Conservation (phyloP, 352 stramenopile genomes). For the Phytopythium ostracodes region DNA sequence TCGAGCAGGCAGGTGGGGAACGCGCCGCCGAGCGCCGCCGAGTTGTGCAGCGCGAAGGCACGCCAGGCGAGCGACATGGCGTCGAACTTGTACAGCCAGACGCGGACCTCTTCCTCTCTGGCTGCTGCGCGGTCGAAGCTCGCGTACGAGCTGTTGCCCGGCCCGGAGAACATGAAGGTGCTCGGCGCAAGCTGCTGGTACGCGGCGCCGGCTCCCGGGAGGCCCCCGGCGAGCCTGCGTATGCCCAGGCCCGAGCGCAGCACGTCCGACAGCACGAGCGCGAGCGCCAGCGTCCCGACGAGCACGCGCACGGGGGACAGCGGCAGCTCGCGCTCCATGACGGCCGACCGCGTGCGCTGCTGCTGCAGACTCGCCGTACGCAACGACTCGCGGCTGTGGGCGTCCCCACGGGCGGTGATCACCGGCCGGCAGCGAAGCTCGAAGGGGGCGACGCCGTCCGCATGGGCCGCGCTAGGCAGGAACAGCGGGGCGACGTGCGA, state of each 20-base stretch:
- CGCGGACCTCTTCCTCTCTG: neutral
- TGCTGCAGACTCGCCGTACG: neutral
- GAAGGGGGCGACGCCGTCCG: neutral
- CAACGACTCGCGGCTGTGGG: neutral
- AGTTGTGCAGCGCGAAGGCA: constrained; percentile 23
- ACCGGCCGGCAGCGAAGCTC: neutral
- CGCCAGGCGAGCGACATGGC: constrained; percentile 26
- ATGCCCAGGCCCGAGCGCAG: constrained; percentile 25
- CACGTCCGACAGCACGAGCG: constrained; percentile 26
- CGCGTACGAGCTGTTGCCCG: neutral
- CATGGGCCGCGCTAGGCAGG: neutral
- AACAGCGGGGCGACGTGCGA: neutral
- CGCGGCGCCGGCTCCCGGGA: neutral
- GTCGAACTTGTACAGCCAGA: constrained; percentile 40
- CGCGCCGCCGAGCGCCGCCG: neutral
- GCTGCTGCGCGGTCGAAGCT: neutral
- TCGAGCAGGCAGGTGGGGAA: neutral
- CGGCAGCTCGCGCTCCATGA: constrained; percentile 18
- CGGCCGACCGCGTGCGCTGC: neutral
- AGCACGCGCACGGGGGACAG: constrained; percentile 19
- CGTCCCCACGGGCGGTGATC: too few species aligned
- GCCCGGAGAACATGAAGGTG: neutral
- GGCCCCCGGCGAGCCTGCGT: neutral
- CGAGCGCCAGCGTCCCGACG: constrained; percentile 20
- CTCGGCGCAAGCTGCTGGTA: neutral